Evolutionary conservation across 2,329 filamentous ascomycete species (phyloP).

Genomic region (Biscogniauxia mediterranea): DNA sequence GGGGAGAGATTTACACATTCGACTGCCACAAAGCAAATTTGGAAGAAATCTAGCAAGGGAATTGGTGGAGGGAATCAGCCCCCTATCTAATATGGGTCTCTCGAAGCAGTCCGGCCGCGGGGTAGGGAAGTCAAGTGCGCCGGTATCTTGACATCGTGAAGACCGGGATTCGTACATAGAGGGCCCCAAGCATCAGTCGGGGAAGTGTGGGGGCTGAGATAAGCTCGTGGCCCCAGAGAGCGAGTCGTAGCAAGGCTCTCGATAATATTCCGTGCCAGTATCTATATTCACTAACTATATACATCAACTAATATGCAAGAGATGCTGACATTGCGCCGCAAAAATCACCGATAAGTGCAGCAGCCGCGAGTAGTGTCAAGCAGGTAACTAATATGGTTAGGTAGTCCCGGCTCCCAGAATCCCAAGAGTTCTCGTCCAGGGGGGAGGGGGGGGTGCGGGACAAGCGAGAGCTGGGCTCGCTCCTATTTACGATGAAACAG

Average conservation of each 20-base stretch:
- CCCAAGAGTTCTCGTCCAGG: neutral
- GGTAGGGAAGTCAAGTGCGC: neutral
- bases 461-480: neutral
- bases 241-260: neutral
- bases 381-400: no score
- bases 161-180: neutral
- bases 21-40: neutral
- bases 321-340: neutral
- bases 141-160: neutral
- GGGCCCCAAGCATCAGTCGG: neutral
- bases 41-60: neutral
- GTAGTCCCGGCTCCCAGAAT: neutral
- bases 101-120: neutral
- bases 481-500: neutral
- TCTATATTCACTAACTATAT: neutral
- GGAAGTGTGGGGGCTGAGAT: conserved; percentile 1
- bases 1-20: neutral
- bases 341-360: conserved; percentile 4
- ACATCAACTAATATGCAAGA: neutral
- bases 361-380: neutral
- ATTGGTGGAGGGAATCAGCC: neutral
- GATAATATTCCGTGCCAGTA: neutral
- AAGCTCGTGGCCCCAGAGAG: neutral
- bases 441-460: neutral
- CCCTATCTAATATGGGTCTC: neutral